Conservation (phyloP, 2,329 filamentous ascomycete species). For the Trichoderma citrinoviride region DNA sequence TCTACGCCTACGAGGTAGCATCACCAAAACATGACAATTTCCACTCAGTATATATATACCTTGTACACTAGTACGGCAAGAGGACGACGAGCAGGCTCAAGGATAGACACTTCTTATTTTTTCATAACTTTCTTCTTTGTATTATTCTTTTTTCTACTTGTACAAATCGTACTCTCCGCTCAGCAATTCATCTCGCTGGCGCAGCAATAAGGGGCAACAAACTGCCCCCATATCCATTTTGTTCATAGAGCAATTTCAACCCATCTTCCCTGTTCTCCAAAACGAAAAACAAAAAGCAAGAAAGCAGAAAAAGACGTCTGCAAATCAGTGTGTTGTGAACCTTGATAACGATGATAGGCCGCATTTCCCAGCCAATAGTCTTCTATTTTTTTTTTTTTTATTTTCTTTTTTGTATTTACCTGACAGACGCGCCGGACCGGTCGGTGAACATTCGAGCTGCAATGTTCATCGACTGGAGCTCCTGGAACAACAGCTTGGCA, state of each 20-base stretch:
- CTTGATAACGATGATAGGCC: neutral
- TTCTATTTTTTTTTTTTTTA: neutral
- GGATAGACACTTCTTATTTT: neutral
- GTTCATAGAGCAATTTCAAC: constrained; percentile 14
- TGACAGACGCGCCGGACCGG: constrained; percentile 70
- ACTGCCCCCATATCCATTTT: constrained; percentile 9
- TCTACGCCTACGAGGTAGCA: constrained; percentile 27
- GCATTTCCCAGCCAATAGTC: constrained; percentile 18
- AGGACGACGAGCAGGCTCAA: neutral
- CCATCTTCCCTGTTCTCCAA: constrained; percentile 1
- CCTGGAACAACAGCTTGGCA: constrained; percentile 97
- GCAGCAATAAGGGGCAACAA: constrained; percentile 6
- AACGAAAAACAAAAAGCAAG: neutral
- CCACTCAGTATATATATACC: neutral
- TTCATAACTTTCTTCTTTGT: constrained; percentile 15
- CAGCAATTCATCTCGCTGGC: constrained; percentile 17
- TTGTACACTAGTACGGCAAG: neutral
- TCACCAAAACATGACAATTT: neutral
- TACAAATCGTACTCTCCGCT: constrained; percentile 23
- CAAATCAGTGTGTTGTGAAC: neutral
- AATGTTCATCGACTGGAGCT: constrained; percentile 97
- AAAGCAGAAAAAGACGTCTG: constrained; percentile 3
- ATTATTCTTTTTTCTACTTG: constrained; percentile 25
- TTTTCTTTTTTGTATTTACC: constrained; percentile 39
- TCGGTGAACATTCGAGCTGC: constrained; percentile 96